phyloP scores from a whole-genome alignment of 352 stramenopile species.

The Phytopythium helicoides region DNA sequence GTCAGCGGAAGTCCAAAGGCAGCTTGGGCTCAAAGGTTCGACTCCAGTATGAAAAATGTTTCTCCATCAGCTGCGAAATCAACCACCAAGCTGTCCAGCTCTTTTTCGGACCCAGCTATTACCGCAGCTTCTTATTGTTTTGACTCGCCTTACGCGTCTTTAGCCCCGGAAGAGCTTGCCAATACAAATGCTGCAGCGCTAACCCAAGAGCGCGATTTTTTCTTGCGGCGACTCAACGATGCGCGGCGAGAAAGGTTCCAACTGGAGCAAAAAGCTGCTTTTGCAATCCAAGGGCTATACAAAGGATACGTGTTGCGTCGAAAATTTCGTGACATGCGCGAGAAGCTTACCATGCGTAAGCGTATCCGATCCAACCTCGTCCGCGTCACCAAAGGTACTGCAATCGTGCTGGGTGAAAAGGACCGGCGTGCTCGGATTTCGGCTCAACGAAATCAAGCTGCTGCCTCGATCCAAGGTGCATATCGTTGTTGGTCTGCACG shows the following conservation, averaged over 20 bases:
- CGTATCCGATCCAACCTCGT: conserved; percentile 55
- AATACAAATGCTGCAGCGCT: neutral
- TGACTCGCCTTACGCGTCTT: conserved; percentile 2
- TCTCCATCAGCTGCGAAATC: neutral
- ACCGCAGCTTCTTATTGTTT: conserved; percentile 4
- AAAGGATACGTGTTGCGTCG: conserved; percentile 48
- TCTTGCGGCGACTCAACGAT: conserved; percentile 40
- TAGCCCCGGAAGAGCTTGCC: neutral
- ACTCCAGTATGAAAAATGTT: neutral
- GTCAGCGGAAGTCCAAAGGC: neutral
- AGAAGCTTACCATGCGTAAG: conserved; percentile 62
- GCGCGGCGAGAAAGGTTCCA: conserved; percentile 27
- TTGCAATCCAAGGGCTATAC: conserved; percentile 54
- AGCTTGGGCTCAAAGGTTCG: neutral
- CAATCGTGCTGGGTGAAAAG: conserved; percentile 61
- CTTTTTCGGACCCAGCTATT: neutral
- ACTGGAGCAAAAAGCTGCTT: conserved; percentile 37
- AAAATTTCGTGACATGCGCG: conserved; percentile 40
- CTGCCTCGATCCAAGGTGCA: conserved; percentile 25
- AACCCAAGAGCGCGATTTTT: conserved; percentile 13
- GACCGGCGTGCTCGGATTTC: conserved; percentile 32
- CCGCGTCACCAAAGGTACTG: conserved; percentile 59
- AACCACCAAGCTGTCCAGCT: neutral
- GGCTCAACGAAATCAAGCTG: conserved; percentile 21
- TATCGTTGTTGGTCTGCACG: conserved; percentile 33